Evolutionary conservation across 2,329 filamentous ascomycete genomes (phyloP).

Genomic region (Cladosporium sphaerospermum): DNA sequence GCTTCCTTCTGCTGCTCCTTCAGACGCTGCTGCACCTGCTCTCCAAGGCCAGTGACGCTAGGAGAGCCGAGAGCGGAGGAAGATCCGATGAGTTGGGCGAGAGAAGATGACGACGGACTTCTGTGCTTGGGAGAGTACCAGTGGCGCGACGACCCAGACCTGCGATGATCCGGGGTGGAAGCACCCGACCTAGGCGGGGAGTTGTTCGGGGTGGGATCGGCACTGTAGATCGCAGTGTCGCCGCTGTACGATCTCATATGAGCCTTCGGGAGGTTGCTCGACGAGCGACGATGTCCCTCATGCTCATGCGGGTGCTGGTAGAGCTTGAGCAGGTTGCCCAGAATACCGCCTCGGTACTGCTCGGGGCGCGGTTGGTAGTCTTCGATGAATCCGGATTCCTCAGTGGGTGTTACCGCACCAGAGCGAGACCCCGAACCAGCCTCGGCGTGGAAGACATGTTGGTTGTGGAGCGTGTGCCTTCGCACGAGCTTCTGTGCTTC

Average conservation of each 20-base stretch:
- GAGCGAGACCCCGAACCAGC: constrained; percentile 28
- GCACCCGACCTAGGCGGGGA: constrained; percentile 40
- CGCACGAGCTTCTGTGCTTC: constrained; percentile 43
- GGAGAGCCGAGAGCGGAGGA: constrained; percentile 39
- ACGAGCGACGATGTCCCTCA: constrained; percentile 8
- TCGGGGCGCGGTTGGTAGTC: constrained; percentile 61
- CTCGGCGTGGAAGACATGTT: constrained; percentile 14
- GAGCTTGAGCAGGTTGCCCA: constrained; percentile 66
- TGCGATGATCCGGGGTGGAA: constrained; percentile 32
- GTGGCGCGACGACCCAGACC: constrained; percentile 19
- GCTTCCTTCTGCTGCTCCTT: constrained; percentile 34
- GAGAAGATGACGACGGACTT: constrained; percentile 35
- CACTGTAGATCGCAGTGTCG: constrained; percentile 9
- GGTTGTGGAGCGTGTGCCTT: constrained; percentile 30
- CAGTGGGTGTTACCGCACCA: constrained; percentile 43
- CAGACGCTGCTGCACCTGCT: constrained; percentile 37
- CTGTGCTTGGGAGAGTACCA: constrained; percentile 32
- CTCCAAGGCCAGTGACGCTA: constrained; percentile 35
- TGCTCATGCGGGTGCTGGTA: constrained; percentile 44
- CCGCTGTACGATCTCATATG: constrained; percentile 13
- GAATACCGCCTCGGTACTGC: constrained; percentile 65
- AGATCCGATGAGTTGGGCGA: constrained; percentile 40
- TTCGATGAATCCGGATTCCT: constrained; percentile 47
- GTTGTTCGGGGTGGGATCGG: constrained; percentile 13
- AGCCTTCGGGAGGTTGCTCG: constrained; percentile 11